Conservation (phyloP, 148 eudicot genomes). For the Agrostemma githago region DNA sequence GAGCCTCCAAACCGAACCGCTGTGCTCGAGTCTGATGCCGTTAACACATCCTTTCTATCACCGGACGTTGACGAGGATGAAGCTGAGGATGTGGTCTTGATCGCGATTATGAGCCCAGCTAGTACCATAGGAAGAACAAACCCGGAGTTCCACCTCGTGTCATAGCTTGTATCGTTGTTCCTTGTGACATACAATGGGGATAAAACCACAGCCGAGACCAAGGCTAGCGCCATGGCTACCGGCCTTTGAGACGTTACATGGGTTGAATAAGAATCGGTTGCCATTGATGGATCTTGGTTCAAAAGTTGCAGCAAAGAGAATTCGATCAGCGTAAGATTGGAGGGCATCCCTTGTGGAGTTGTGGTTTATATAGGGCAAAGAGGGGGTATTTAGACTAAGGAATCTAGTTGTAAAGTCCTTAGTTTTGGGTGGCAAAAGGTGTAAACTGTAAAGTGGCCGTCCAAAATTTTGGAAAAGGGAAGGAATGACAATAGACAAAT, state of each 20-base stretch:
- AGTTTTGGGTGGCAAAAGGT: conserved; percentile 34
- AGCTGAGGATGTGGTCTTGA: conserved; percentile 50
- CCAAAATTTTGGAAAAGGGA: conserved; percentile 44
- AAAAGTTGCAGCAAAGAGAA: conserved; percentile 3
- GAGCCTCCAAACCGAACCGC: conserved; percentile 63
- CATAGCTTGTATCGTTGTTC: conserved; percentile 31
- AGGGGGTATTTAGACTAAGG: conserved; percentile 32
- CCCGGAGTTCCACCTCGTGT: conserved; percentile 61
- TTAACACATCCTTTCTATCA: conserved; percentile 12
- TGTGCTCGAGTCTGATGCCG: conserved; percentile 33
- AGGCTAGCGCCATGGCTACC: conserved; percentile 61
- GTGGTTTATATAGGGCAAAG: conserved; percentile 29
- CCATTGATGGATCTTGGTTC: conserved; percentile 28
- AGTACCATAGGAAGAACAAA: conserved; percentile 70
- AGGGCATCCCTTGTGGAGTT: neutral
- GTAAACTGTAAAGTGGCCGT: conserved; percentile 41
- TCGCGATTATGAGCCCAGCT: conserved; percentile 76
- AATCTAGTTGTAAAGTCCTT: conserved; percentile 41
- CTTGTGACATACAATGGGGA: conserved; percentile 60
- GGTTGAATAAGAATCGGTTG: conserved; percentile 24
- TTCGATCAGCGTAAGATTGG: conserved; percentile 12
- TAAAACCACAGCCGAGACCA: conserved; percentile 55
- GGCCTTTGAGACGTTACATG: conserved; percentile 53
- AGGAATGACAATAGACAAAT: neutral
- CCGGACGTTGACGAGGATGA: conserved; percentile 19